These are phyloP conservation scores for Akanthomyces lecanii DNA, from an alignment of 2,329 filamentous ascomycete genomes.

Conservation along the genomic window DNA sequence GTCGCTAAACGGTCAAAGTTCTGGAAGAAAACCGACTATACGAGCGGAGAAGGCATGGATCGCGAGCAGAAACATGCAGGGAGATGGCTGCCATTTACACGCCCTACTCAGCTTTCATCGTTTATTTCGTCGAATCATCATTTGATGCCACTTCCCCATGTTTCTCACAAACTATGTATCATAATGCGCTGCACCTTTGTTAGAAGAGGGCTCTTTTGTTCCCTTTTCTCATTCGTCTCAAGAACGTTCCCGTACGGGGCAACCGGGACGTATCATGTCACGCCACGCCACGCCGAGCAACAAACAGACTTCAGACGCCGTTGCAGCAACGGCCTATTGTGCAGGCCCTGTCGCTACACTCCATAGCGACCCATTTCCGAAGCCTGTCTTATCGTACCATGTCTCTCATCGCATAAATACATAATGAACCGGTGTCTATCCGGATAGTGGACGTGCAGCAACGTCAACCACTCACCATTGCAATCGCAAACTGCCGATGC, in stretches of 20 bases:
- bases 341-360: background rate
- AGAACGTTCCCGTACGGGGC: background rate
- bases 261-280: background rate
- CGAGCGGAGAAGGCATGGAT: slow-evolving; percentile 1
- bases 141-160: too few species aligned
- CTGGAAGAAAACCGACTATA: background rate
- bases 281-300: background rate
- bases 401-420: background rate
- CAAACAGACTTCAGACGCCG: background rate
- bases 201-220: too few species aligned
- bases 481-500: too few species aligned
- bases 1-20: background rate
- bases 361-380: background rate
- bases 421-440: background rate
- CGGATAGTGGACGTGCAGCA: background rate
- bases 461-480: too few species aligned
- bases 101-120: too few species aligned
- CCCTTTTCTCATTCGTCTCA: background rate
- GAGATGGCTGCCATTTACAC: background rate
- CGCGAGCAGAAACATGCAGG: background rate
- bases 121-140: too few species aligned
- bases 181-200: too few species aligned
- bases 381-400: background rate
- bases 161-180: too few species aligned
- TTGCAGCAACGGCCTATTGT: background rate